Evolutionary conservation across 73 alveolate species (phyloP).

Genomic region (Stentor roeselii): DNA sequence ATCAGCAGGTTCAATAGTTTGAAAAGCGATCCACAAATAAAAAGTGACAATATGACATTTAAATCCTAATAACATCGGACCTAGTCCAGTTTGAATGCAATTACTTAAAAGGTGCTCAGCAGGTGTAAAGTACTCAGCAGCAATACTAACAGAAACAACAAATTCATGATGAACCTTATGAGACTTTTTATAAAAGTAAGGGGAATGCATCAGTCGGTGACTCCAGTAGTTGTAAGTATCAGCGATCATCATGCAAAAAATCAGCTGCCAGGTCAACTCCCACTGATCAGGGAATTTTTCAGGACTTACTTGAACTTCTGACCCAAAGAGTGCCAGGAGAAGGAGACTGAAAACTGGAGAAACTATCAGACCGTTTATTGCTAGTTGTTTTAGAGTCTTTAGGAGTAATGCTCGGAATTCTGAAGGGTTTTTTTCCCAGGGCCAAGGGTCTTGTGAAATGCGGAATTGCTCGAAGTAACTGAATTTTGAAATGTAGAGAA

Average conservation of each 20-base stretch:
- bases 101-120: slow-evolving; percentile 54
- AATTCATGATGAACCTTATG: slow-evolving; percentile 71
- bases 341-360: neutral
- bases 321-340: neutral
- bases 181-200: slow-evolving; percentile 36
- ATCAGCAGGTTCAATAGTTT: slow-evolving; percentile 49
- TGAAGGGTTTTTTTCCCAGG: slow-evolving; percentile 65
- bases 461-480: slow-evolving; percentile 76
- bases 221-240: slow-evolving; percentile 56
- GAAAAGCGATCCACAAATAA: neutral
- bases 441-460: slow-evolving; percentile 66
- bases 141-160: slow-evolving; percentile 44
- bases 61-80: slow-evolving; percentile 9
- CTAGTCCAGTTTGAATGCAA: slow-evolving; percentile 46
- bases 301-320: slow-evolving; percentile 33
- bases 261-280: slow-evolving; percentile 42
- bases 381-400: slow-evolving; percentile 32
- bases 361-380: slow-evolving; percentile 34
- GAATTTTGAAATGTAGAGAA: slow-evolving; percentile 42
- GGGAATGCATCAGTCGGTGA: slow-evolving; percentile 63
- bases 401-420: slow-evolving; percentile 38
- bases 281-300: slow-evolving; percentile 43
- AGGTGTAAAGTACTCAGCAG: slow-evolving; percentile 73
- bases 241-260: slow-evolving; percentile 48
- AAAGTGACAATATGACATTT: neutral